These are phyloP conservation scores for Meredithiella fracta DNA, from an alignment of 2,329 filamentous ascomycete species.

Conservation along the genomic window DNA sequence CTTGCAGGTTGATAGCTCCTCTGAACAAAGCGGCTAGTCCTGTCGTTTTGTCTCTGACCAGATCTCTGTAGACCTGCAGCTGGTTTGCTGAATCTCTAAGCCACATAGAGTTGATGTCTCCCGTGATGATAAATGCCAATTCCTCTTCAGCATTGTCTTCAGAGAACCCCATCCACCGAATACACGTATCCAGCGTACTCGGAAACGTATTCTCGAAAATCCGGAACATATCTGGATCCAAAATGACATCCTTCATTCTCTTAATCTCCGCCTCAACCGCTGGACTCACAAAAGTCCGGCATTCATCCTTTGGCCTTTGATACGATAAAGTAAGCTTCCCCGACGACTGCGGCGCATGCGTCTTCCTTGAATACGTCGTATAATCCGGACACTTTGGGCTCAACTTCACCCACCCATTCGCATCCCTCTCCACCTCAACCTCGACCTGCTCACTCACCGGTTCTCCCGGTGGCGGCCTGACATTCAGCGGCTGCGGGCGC, in stretches of 20 bases:
- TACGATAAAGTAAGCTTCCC: constrained; percentile 63
- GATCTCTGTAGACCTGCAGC: constrained; percentile 48
- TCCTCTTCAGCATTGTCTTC: constrained; percentile 36
- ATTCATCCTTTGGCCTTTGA: constrained; percentile 59
- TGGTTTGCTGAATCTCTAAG: constrained; percentile 68
- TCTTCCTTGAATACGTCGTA: constrained; percentile 5
- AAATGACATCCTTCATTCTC: constrained; percentile 25
- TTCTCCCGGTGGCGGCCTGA: not conserved
- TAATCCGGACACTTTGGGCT: constrained; percentile 12
- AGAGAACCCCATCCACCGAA: constrained; percentile 55
- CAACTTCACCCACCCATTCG: constrained; percentile 6
- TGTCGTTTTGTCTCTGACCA: constrained; percentile 35
- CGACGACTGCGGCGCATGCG: constrained; percentile 55
- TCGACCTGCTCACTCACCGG: not conserved
- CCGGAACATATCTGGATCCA: constrained; percentile 50
- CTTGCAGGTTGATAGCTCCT: constrained; percentile 55
- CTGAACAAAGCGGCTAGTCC: constrained; percentile 51
- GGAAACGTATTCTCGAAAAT: constrained; percentile 74
- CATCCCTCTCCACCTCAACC: not conserved
- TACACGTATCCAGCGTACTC: constrained; percentile 68
- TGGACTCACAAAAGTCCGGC: constrained; percentile 44
- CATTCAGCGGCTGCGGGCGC: not conserved
- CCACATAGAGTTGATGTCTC: constrained; percentile 80
- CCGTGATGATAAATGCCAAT: constrained; percentile 67
- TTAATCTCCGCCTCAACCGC: constrained; percentile 13